Evolutionary conservation across 1,284 basidiomycete genomes (phyloP), one percentile per base, ranked within the genome.

Genomic region (Psilocybe mexicana): DNA sequence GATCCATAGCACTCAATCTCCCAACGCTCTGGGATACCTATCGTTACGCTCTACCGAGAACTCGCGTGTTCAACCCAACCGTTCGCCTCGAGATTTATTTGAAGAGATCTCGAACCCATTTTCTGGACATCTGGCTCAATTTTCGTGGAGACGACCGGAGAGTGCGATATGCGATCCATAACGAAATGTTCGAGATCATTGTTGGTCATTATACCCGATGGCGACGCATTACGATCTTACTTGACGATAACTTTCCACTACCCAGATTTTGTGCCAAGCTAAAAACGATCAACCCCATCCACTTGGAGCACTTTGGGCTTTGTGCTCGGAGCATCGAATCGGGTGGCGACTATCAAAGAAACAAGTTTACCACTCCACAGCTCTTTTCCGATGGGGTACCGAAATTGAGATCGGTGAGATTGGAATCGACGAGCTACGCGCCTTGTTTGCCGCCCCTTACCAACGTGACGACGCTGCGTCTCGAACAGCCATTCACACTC

Each of bases 1-100:
- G 65, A 28, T 14, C 50, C 6, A 38, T 65, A 5, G 54, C 55
- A 18, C 52, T 63, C 10, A 36, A 33, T 25, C 35, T 60, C 3
- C 61, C 61, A 18, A 23, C 44, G 6, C 54, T 67, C 11, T 67
- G 66, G 66, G 40, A 55, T 6, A 59, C 57, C n/a, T 51, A 57
- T 38, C 46, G 52, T 28, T 51, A 54, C 36, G 26, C 14, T 30
- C 7, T 33, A 14, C 47, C 47, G 5, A 38, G 18, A 18, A n/a
- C 35, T 43, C 33, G 5, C 28, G 30, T 28, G 23, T 25, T 50
- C 7, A 36, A 33, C 18, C 51, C 14, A 18, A 48, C 2, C 42
- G 18, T 33, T 12, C 52, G 59, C 3, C 43, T 61, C 12, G 55
- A 46, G 3, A 43, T 46, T 5, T 61, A 57, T 30, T 30, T 61